Evolutionary conservation across 495 filamentous ascomycete species (phyloP).

Genomic region (Annulohypoxylon bovei): DNA sequence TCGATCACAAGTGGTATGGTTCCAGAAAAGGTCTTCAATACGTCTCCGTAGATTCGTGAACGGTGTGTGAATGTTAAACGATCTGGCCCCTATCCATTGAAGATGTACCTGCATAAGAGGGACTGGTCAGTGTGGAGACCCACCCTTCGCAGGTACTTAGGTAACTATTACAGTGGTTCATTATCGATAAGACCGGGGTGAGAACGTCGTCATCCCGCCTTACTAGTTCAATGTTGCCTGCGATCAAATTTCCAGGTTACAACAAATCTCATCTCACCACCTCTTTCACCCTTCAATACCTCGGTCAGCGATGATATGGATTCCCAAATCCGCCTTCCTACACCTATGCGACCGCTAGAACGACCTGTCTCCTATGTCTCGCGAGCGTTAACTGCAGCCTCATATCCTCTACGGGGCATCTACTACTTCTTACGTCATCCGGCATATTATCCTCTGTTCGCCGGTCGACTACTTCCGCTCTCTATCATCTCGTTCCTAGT

Average conservation of each 20-base stretch:
- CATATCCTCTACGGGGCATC: constrained; percentile 68
- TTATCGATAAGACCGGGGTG: constrained; percentile 19
- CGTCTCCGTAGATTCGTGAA: not conserved
- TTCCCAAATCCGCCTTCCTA: constrained; percentile 27
- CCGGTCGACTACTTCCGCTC: constrained; percentile 73
- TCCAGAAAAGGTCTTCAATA: not conserved
- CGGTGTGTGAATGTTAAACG: too few species aligned
- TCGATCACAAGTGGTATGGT: not conserved
- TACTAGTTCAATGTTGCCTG: not conserved
- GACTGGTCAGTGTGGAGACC: too few species aligned
- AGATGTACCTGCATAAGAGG: not conserved
- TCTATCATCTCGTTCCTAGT: constrained; percentile 76
- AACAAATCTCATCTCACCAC: not conserved
- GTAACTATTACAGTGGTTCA: not conserved
- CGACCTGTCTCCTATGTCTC: constrained; percentile 43
- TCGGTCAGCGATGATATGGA: constrained; percentile 37
- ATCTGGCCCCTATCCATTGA: too few species aligned
- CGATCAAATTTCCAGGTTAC: not conserved
- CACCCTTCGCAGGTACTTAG: not conserved
- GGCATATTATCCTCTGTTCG: constrained; percentile 72
- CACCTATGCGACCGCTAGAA: constrained; percentile 40
- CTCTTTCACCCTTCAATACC: not conserved
- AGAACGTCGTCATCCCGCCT: not conserved
- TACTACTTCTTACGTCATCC: constrained; percentile 77
- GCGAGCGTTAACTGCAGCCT: constrained; percentile 47